Base-by-base conservation (phyloP, 352 stramenopile species). In the Globisporangium cederbergense region DNA sequence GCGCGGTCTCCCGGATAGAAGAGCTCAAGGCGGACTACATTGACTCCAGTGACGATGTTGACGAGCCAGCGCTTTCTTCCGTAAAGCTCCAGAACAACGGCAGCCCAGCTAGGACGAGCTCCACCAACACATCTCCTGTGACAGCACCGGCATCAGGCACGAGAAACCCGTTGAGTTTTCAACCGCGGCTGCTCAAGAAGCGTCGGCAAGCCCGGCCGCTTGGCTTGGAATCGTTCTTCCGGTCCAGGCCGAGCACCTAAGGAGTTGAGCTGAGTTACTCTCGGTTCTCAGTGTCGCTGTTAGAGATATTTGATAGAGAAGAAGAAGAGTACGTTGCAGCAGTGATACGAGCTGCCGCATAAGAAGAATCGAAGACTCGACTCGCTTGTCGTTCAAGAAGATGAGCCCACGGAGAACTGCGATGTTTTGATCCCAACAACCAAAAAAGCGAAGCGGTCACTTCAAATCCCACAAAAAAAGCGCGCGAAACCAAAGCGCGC, bases 151-250 rank as follows among this genome's bases (percentile, higher is more conserved):
- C 47, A 18, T 40, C 16, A n/a, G 18, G 11, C 22, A 16, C 4
- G 14, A 45, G 46, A 46, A 46, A 3, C 32, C 51, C 53, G 34
- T 43, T 60, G 52, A 20, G 52, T 11, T 70, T 70, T 34, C 57
- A 65, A 34, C 57, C 64, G 11, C 58, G 49, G 1, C n/a, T 70
- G 28, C 42, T 62, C 20, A 65, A 70, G 64, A 65, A 65, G 18
- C 64, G 64, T 16, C 57, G 51, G 49, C 54, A 70, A 70, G 64
- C 32, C n/a, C 20, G 43, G 32, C 40, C 57, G n/a, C n/a, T 65
- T n/a, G 52, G 57, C 5, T 20, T 65, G 22, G 50, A 70, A 13
- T 1, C 57, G 50, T 65, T 62, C 58, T 65, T 70, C 40, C 43
- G 50, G 9, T 49, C 64, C 14, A 50, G 50, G 5, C 64, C 64